phyloP scores from a whole-genome alignment of 441 rosid genomes.

The Croton setiger region DNA sequence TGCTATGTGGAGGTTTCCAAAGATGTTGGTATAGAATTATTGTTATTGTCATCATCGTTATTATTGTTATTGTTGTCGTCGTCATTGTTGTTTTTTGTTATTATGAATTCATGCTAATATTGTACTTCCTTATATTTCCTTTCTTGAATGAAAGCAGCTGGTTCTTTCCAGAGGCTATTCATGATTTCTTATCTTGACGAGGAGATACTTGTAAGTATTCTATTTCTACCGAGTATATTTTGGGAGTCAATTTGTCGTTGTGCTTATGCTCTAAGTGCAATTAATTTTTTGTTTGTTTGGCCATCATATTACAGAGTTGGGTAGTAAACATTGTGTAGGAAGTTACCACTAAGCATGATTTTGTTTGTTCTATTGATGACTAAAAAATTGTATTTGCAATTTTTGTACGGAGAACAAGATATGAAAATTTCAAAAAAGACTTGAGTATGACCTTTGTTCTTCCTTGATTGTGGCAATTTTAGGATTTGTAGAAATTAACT shows the following conservation, averaged over 20 bases:
- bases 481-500: not conserved
- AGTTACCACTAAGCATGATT: not conserved
- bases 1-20: not conserved
- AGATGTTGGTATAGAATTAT: not conserved
- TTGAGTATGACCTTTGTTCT: not conserved
- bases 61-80: too few relatives aligned
- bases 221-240: slow-evolving; percentile 2
- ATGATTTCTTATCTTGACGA: slow-evolving; percentile 94
- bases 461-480: not conserved
- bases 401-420: not conserved
- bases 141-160: slow-evolving; percentile 47
- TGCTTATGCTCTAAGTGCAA: not conserved
- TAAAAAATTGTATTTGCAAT: not conserved
- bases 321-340: not conserved
- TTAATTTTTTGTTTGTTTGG: not conserved
- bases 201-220: slow-evolving; percentile 91
- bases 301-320: not conserved
- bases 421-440: not conserved
- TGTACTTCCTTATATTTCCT: not conserved
- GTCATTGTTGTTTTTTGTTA: too few relatives aligned
- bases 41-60: too few relatives aligned
- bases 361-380: not conserved
- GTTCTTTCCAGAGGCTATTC: slow-evolving; percentile 78
- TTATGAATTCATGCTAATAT: slow-evolving; percentile 17
- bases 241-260: not conserved